phyloP scores from a whole-genome alignment of 352 stramenopile genomes.

The Pythium coloratum region DNA sequence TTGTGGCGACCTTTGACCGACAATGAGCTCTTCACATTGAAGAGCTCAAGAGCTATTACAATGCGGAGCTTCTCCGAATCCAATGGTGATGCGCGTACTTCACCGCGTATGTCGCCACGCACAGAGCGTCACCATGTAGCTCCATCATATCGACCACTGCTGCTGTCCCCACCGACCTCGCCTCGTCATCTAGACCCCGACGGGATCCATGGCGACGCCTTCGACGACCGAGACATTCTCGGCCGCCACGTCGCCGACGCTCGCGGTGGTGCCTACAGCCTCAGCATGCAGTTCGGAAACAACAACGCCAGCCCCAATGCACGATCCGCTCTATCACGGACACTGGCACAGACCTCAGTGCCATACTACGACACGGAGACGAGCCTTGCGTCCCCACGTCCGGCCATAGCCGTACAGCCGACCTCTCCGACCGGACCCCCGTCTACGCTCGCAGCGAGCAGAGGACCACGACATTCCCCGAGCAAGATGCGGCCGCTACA shows the following conservation, averaged over 20 bases:
- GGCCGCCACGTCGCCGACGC: conserved; percentile 19
- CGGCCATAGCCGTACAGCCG: background rate
- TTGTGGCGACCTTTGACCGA: background rate
- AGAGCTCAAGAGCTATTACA: background rate
- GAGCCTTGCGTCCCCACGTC: conserved; percentile 17
- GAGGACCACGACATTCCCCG: conserved; percentile 4
- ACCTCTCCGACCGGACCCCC: background rate
- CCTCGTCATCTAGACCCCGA: conserved; percentile 24
- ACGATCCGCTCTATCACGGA: background rate
- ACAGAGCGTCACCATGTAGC: conserved; percentile 1
- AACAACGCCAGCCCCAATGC: background rate
- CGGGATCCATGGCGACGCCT: conserved; percentile 14
- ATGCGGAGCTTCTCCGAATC: background rate
- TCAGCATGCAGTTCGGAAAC: background rate
- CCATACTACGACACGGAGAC: conserved; percentile 12
- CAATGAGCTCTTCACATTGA: background rate
- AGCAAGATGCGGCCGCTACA: conserved; percentile 18
- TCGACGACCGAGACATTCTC: conserved; percentile 34
- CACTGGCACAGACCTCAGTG: conserved; percentile 4
- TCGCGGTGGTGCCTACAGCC: background rate
- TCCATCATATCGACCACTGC: background rate
- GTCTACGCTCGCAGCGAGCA: background rate
- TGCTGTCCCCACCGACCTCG: conserved; percentile 12
- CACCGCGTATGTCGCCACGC: conserved; percentile 1
- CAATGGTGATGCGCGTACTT: background rate